phyloP scores from a whole-genome alignment of 768 basidiomycete species.

The Trametopsis cervina region DNA sequence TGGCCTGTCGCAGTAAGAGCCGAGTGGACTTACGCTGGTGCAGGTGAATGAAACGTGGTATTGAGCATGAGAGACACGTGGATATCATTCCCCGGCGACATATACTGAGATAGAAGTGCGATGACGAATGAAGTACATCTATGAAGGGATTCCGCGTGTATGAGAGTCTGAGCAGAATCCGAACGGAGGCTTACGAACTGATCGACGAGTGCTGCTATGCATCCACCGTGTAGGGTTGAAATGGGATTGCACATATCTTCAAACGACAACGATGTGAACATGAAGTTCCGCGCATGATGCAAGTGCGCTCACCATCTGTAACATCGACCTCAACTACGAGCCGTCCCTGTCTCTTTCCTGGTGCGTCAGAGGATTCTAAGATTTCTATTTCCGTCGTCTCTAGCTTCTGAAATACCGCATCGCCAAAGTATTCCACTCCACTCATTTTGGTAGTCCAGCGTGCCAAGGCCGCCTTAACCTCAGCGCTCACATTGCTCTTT shows the following conservation, averaged over 20 bases:
- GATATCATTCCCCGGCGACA: not conserved
- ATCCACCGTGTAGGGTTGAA: not conserved
- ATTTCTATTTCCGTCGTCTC: too few relatives aligned
- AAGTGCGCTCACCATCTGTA: too few relatives aligned
- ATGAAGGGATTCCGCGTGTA: not conserved
- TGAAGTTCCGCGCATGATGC: too few relatives aligned
- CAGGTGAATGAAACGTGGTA: constrained; percentile 5
- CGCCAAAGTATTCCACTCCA: too few relatives aligned
- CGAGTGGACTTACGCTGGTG: not conserved
- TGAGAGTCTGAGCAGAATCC: too few relatives aligned
- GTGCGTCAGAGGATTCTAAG: too few relatives aligned
- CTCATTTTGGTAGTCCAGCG: too few relatives aligned
- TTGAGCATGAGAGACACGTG: constrained; percentile 2
- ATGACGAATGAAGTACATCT: constrained; percentile 4
- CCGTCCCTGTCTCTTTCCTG: too few relatives aligned
- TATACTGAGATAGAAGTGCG: not conserved
- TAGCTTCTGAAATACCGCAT: too few relatives aligned
- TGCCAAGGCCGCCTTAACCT: constrained; percentile 6
- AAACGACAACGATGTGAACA: not conserved
- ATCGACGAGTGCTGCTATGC: not conserved
- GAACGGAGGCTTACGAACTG: not conserved
- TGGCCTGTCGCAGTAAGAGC: too few relatives aligned
- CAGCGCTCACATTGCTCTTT: constrained; percentile 6
- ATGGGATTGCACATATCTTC: not conserved
- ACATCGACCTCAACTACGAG: too few relatives aligned